Conservation (phyloP, 305 asterid genomes). For the Vinca major region DNA sequence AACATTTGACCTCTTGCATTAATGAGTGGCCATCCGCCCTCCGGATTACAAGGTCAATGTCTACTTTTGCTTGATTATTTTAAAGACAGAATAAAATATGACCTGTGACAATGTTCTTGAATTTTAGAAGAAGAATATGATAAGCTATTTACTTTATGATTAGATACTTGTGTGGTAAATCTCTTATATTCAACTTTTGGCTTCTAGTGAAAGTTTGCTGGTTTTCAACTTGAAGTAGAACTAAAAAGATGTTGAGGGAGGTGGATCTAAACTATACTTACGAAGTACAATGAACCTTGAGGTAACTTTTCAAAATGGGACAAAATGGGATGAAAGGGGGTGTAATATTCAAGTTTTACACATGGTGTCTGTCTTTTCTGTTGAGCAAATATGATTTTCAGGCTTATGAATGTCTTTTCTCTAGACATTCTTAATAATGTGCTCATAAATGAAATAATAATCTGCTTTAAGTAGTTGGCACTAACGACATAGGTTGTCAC, state of each 20-base stretch:
- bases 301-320: not conserved
- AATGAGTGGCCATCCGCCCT: not conserved
- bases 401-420: not conserved
- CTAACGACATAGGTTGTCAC: conserved; percentile 2
- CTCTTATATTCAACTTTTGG: not conserved
- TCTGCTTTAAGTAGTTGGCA: not conserved
- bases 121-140: not conserved
- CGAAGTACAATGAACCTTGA: not conserved
- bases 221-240: not conserved
- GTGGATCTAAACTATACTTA: not conserved
- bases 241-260: not conserved
- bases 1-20: not conserved
- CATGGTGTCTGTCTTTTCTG: not conserved
- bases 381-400: not conserved
- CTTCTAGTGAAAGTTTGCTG: not conserved
- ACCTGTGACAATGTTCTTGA: not conserved
- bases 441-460: not conserved
- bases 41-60: not conserved
- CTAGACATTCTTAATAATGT: not conserved
- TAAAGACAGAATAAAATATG: not conserved
- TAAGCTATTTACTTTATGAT: not conserved
- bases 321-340: not conserved
- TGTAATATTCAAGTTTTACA: not conserved
- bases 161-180: not conserved
- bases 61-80: not conserved